phyloP scores from a whole-genome alignment of 108 stramenopile species.

The Epipyxis sp. region DNA sequence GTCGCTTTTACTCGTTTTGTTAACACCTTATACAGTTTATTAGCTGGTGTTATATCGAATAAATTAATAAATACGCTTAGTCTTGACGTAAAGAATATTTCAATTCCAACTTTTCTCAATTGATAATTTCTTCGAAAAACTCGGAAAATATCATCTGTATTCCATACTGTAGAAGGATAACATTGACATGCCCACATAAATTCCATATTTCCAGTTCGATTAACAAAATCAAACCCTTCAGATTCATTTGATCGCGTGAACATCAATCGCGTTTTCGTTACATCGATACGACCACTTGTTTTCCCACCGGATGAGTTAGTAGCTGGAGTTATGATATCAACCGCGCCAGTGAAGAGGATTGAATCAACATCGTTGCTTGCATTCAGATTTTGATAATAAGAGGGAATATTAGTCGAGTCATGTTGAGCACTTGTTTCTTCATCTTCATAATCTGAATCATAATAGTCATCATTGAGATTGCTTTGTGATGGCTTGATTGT shows the following conservation, averaged over 20 bases:
- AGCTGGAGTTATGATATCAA: conserved; percentile 9
- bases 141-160: background rate
- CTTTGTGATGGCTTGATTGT: too few species aligned
- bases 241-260: background rate
- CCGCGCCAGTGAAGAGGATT: background rate
- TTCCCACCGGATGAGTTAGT: conserved; percentile 23
- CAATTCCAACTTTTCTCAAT: conserved; percentile 46
- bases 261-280: background rate
- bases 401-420: background rate
- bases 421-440: background rate
- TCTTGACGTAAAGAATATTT: conserved; percentile 47
- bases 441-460: too few species aligned
- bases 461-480: conserved; percentile 8
- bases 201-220: conserved; percentile 13
- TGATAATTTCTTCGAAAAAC: conserved; percentile 52
- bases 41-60: background rate
- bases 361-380: background rate
- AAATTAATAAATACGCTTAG: conserved; percentile 35
- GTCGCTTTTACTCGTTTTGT: background rate
- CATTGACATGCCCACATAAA: conserved; percentile 23
- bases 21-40: background rate
- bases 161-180: conserved; percentile 17
- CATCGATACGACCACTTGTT: background rate
- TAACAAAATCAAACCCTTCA: background rate
- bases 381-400: too few species aligned